phyloP scores from a whole-genome alignment of 306 rosid genomes.

The Sicyos baderoa region DNA sequence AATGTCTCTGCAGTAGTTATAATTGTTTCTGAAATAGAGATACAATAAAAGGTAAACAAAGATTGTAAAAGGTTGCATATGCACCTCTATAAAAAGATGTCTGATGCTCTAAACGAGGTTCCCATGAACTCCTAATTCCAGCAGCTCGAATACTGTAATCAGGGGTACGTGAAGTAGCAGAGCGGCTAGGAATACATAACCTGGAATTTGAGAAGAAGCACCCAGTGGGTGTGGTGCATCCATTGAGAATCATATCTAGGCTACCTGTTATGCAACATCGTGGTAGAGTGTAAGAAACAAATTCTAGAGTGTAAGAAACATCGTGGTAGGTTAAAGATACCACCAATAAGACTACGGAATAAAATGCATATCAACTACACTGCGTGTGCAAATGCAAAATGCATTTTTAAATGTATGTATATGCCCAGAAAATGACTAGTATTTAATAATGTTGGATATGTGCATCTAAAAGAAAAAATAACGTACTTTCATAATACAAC shows the following conservation, averaged over 20 bases:
- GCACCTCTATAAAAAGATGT: conserved; percentile 30
- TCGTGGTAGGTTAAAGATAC: background rate
- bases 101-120: conserved; percentile 30
- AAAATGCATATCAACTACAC: background rate
- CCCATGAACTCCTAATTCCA: conserved; percentile 32
- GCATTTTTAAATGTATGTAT: background rate
- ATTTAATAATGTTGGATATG: background rate
- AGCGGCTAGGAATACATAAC: conserved; percentile 22
- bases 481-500: background rate
- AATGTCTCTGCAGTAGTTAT: background rate
- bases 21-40: background rate
- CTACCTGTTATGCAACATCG: conserved; percentile 28
- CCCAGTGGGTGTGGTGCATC: conserved; percentile 39
- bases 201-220: conserved; percentile 30
- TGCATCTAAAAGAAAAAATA: background rate
- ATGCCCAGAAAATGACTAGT: background rate
- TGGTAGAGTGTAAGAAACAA: background rate
- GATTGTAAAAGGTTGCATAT: background rate
- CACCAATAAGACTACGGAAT: background rate
- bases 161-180: conserved; percentile 30
- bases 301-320: background rate
- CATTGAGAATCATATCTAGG: conserved; percentile 46
- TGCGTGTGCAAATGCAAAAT: background rate
- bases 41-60: background rate
- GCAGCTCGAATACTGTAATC: conserved; percentile 29